phyloP scores from a whole-genome alignment of 31 red algal species.

The Endocladia muricata region DNA sequence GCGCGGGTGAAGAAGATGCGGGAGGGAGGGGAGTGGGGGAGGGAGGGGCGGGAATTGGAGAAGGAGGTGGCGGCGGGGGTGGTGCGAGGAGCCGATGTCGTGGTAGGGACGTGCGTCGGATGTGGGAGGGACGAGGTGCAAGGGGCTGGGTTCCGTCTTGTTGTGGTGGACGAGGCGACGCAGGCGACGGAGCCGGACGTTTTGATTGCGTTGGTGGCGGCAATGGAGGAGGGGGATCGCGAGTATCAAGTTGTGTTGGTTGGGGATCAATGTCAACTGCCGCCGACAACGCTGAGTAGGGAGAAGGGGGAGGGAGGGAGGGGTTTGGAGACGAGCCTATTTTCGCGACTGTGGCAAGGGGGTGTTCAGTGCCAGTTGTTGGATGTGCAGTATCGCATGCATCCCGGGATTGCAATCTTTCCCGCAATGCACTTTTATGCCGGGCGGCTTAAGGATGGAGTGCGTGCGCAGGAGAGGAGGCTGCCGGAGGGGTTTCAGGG shows the following conservation, averaged over 20 bases:
- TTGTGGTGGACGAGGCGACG: conserved; percentile 91
- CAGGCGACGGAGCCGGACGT: conserved; percentile 87
- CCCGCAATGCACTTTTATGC: conserved; percentile 93
- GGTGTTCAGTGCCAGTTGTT: conserved; percentile 76
- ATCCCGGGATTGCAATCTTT: conserved; percentile 79
- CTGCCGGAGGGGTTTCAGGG: no score
- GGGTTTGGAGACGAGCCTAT: conserved; percentile 85
- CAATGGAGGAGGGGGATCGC: no score
- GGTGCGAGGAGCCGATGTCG: conserved; percentile 79
- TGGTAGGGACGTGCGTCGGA: conserved; percentile 81
- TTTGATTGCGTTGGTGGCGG: conserved; percentile 84
- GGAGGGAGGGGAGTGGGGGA: conserved; percentile 86
- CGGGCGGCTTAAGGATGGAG: conserved; percentile 87
- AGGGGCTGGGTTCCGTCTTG: conserved; percentile 72
- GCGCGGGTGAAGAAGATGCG: conserved; percentile 78
- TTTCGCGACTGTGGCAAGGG: conserved; percentile 80
- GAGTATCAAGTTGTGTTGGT: conserved; percentile 94
- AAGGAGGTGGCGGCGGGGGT: conserved; percentile 70
- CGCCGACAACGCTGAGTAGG: conserved; percentile 84
- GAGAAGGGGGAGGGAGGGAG: conserved; percentile 84
- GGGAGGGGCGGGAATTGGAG: conserved; percentile 66
- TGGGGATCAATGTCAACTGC: conserved; percentile 92
- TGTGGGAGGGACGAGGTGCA: conserved; percentile 74
- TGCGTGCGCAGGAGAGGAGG: conserved; percentile 80
- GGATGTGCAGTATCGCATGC: conserved; percentile 95